phyloP scores from a whole-genome alignment of 2,329 filamentous ascomycete species.

The Spiromastix sp. region DNA sequence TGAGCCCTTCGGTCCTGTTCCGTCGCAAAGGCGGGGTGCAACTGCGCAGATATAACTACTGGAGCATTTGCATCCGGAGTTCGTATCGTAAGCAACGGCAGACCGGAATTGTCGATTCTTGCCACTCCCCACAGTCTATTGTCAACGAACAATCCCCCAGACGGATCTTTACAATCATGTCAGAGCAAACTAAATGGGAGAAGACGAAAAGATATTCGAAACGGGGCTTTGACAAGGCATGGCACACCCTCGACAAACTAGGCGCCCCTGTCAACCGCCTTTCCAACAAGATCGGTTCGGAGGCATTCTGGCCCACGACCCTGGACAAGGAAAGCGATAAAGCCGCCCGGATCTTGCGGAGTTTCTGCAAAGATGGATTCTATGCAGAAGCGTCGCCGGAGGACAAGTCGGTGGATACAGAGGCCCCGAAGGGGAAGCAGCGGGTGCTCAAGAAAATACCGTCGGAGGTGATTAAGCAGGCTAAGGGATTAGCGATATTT shows the following conservation, averaged over 20 bases:
- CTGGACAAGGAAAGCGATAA: slow-evolving; percentile 88
- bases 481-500: slow-evolving; percentile 84
- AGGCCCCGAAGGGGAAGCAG: slow-evolving; percentile 50
- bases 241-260: slow-evolving; percentile 55
- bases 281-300: slow-evolving; percentile 69
- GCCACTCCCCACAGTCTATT: too few species aligned
- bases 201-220: slow-evolving; percentile 46
- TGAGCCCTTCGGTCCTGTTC: too few species aligned
- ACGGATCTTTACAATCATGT: too few species aligned
- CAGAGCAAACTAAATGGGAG: too few species aligned
- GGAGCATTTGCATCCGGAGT: too few species aligned
- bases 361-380: slow-evolving; percentile 76
- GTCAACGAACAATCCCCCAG: too few species aligned
- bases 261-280: slow-evolving; percentile 69
- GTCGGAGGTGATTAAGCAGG: slow-evolving; percentile 71
- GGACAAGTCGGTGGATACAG: slow-evolving; percentile 10
- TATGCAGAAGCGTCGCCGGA: slow-evolving; percentile 32
- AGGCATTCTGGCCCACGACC: slow-evolving; percentile 76
- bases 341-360: slow-evolving; percentile 76
- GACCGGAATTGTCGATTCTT: too few species aligned
- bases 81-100: too few species aligned
- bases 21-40: too few species aligned
- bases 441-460: slow-evolving; percentile 74
- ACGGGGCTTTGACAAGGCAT: slow-evolving; percentile 65
- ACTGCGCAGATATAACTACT: too few species aligned